A percentile compares a stretch with the other conserved stretches of the same genome.
Conservation (phyloP, 2,329 filamentous ascomycete genomes). For the Ceratocystis albifundus region DNA sequence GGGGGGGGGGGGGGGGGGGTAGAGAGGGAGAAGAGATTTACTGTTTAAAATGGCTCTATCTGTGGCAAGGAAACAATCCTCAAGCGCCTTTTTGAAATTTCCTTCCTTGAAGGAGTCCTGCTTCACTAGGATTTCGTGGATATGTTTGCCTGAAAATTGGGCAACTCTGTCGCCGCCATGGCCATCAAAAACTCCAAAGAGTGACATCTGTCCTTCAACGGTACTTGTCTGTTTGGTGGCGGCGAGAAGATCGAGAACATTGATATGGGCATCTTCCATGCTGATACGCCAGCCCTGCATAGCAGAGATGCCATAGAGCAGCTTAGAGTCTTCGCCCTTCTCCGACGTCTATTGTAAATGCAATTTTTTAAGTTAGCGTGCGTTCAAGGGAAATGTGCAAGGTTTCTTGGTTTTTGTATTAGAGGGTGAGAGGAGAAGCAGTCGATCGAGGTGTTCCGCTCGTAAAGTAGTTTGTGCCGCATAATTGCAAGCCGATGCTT, state of each 20-base stretch:
- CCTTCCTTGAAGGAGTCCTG: conserved; percentile 87
- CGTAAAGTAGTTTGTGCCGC: background rate
- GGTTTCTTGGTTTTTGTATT: background rate
- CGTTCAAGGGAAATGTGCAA: background rate
- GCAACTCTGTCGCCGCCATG: conserved; percentile 97
- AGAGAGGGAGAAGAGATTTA: conserved; percentile 35
- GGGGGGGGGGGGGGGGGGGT: too few relatives aligned
- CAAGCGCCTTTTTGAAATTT: conserved; percentile 88
- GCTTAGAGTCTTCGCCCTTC: conserved; percentile 81
- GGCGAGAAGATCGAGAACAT: conserved; percentile 62
- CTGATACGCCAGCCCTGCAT: conserved; percentile 99
- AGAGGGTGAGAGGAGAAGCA: too few relatives aligned
- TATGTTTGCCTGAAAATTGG: conserved; percentile 78
- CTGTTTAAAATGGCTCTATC: conserved; percentile 92
- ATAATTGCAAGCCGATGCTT: background rate
- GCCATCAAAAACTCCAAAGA: conserved; percentile 96
- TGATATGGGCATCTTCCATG: conserved; percentile 95
- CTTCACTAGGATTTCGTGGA: conserved; percentile 88
- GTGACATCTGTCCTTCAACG: conserved; percentile 66
- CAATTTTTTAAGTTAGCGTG: conserved; percentile 8
- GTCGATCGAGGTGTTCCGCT: too few relatives aligned
- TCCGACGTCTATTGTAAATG: conserved; percentile 59
- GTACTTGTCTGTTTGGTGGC: conserved; percentile 43
- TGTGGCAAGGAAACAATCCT: conserved; percentile 92
- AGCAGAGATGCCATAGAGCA: conserved; percentile 87